Evolutionary conservation across 139 green algal species (phyloP), one percentile per base, ranked within the genome.

Genomic region (Micractinium sp.): DNA sequence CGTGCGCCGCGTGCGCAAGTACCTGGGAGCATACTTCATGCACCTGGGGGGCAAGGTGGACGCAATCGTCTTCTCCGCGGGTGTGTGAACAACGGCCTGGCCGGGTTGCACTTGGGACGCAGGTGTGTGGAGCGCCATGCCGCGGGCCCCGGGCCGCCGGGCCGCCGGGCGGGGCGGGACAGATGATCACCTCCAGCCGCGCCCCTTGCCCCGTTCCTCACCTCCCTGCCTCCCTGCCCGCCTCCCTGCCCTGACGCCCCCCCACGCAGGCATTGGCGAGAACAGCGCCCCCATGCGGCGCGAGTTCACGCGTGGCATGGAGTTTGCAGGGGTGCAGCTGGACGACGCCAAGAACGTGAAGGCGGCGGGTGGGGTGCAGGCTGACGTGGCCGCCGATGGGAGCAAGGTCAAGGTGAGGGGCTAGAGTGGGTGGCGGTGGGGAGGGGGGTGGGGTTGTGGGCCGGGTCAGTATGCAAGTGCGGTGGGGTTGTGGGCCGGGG

Each of bases 1-100:
- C 84, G 92, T 97, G 31, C 93, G 96, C 85, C 90, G 97, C 9
- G 87, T 98, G 53, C 89, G 93, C 78, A 99, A 98, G 88, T 99
- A 99, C 90, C 61, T 99, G 16, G 97, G 97, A 0, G 92, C 94
- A 0, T 99, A 99, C 89, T 81, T 95, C 36, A 82, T 96, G 3
- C 91, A 95, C 15, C 92, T 99, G 38, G 89, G 85, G 19, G 96
- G 97, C 33, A 38, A 95, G 14, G 93, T 96, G 31, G 96, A 99
- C 80, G 97, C 97, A 3, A 82, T 99, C 14, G 92, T 99, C 2
- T 99, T 99, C 91, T 96, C 93, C 22, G 97, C 94, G 1, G 96
- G 96, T n/a, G n/a, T n/a, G n/a, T n/a, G n/a, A n/a, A n/a, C n/a
- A n/a, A n/a, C n/a, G n/a, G n/a, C n/a, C n/a, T n/a, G n/a, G n/a